Percentiles rank a stretch among this genome's conserved stretches.
Conservation (phyloP, 345 rosid genomes). For the Citrus reticulata region DNA sequence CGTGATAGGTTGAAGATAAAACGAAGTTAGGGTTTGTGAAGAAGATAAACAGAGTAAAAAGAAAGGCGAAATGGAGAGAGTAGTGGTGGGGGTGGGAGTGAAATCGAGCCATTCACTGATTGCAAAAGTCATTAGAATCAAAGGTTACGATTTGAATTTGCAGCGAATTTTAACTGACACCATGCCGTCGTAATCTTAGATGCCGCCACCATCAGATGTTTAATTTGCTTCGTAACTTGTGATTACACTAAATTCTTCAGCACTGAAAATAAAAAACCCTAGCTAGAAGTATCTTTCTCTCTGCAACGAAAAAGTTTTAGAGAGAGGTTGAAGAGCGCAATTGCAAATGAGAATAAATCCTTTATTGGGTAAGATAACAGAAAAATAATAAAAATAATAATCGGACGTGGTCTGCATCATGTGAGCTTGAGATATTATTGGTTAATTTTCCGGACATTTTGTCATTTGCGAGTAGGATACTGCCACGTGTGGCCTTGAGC, state of each 20-base stretch:
- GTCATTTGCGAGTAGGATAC: background rate
- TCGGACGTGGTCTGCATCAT: slow-evolving; percentile 1
- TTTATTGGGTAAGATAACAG: slow-evolving; percentile 13
- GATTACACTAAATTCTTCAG: background rate
- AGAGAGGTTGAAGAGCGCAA: slow-evolving; percentile 9
- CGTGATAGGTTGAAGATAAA: slow-evolving; percentile 21
- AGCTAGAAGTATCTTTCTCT: slow-evolving; percentile 25
- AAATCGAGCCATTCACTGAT: slow-evolving; percentile 58
- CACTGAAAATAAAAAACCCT: slow-evolving; percentile 35
- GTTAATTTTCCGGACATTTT: background rate
- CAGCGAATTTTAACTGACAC: slow-evolving; percentile 26
- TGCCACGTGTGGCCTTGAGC: background rate
- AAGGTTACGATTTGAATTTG: slow-evolving; percentile 36
- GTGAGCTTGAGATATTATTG: slow-evolving; percentile 11
- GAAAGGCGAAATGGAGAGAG: slow-evolving; percentile 20
- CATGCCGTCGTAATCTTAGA: slow-evolving; percentile 9
- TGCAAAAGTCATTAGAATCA: slow-evolving; percentile 52
- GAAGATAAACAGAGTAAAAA: slow-evolving; percentile 28
- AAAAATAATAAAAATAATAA: background rate
- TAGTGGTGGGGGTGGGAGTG: slow-evolving; percentile 10
- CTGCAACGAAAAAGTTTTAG: slow-evolving; percentile 14
- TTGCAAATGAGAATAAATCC: slow-evolving; percentile 15
- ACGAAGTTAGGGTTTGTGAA: slow-evolving; percentile 27
- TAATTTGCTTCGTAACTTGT: background rate
- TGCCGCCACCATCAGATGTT: slow-evolving; percentile 25